These are phyloP conservation scores for Penicillium diatomitis DNA, from an alignment of 495 filamentous ascomycete genomes.

Conservation along the genomic window DNA sequence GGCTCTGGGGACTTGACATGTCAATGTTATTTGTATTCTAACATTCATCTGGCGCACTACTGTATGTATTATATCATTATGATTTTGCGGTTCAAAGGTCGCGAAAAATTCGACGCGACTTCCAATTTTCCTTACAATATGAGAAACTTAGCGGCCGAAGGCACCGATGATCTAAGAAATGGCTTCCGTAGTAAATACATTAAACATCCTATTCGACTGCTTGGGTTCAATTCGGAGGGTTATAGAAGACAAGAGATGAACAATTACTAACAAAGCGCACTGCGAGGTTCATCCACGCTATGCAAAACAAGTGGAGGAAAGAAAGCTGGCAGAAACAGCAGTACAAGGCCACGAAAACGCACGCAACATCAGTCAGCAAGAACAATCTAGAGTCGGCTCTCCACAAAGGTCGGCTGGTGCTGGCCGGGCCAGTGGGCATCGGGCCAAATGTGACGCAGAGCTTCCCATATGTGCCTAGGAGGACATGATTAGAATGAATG, in stretches of 20 bases:
- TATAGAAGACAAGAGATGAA: conserved; percentile 1
- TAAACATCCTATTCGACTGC: no score
- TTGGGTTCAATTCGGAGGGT: no score
- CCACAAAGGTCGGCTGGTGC: conserved; percentile 50
- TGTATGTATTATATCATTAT: conserved; percentile 8
- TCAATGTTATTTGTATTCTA: background rate
- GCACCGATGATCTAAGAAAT: no score
- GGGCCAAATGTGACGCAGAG: conserved; percentile 74
- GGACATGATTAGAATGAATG: conserved; percentile 8
- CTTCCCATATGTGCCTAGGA: conserved; percentile 78
- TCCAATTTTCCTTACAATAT: no score
- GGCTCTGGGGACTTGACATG: no score
- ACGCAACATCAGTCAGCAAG: no score
- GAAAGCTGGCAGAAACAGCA: background rate
- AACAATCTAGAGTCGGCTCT: conserved; percentile 46
- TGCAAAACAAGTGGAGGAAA: conserved; percentile 13
- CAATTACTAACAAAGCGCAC: conserved; percentile 4
- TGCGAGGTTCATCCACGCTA: conserved; percentile 14
- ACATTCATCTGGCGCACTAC: background rate
- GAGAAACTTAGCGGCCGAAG: no score
- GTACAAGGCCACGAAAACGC: background rate
- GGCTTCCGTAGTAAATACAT: no score
- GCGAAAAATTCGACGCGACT: background rate
- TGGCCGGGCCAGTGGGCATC: conserved; percentile 71
- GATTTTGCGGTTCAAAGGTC: conserved; percentile 2